phyloP scores from a whole-genome alignment of 352 stramenopile species.

The Phytophthora rubi region DNA sequence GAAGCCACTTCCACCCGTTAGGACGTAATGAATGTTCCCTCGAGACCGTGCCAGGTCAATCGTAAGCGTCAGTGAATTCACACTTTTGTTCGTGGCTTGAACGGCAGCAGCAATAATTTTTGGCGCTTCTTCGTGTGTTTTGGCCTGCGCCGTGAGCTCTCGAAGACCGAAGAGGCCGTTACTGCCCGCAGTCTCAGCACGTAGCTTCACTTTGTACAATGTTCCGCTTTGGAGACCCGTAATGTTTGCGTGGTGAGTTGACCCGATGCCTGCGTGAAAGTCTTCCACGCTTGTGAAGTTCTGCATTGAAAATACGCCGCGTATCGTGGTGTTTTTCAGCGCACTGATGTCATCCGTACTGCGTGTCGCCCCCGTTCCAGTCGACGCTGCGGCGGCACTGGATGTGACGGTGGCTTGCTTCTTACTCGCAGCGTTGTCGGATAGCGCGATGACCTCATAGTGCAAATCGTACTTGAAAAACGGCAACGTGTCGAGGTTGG shows the following conservation, averaged over 20 bases:
- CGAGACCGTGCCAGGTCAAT: conserved; percentile 45
- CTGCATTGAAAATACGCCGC: conserved; percentile 37
- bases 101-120: conserved; percentile 39
- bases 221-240: conserved; percentile 47
- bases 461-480: conserved; percentile 60
- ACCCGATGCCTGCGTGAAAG: conserved; percentile 27
- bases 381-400: conserved; percentile 9
- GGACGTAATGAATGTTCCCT: conserved; percentile 68
- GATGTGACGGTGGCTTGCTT: conserved; percentile 21
- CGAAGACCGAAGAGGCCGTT: conserved; percentile 53
- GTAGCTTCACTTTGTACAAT: conserved; percentile 53
- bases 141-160: conserved; percentile 28
- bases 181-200: conserved; percentile 59
- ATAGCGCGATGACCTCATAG: conserved; percentile 49
- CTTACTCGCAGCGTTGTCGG: conserved; percentile 11
- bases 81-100: conserved; percentile 53
- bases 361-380: conserved; percentile 1
- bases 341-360: conserved; percentile 34
- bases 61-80: conserved; percentile 48
- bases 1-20: conserved; percentile 12
- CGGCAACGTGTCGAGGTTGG: conserved; percentile 33
- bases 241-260: conserved; percentile 45
- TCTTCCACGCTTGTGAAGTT: conserved; percentile 52
- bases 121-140: conserved; percentile 64
- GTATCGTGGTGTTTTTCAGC: conserved; percentile 18